A percentile compares a stretch with the other conserved stretches of the same genome.
Conservation (phyloP, 73 alveolate species). For the Paramecium sonneborni region DNA sequence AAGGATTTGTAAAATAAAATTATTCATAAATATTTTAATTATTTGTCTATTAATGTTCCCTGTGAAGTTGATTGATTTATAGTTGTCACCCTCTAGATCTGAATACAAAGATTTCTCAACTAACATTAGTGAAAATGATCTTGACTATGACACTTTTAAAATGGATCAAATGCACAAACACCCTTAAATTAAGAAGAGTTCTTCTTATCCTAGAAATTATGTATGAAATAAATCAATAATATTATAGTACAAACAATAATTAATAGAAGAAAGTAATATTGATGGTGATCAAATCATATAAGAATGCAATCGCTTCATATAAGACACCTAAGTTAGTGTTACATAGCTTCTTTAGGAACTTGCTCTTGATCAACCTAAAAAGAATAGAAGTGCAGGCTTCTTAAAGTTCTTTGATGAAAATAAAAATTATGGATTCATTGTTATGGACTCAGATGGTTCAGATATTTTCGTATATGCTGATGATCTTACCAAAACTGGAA, state of each 20-base stretch:
- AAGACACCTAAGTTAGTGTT: background rate
- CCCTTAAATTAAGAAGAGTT: slow-evolving; percentile 52
- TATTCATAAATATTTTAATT: slow-evolving; percentile 37
- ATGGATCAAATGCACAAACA: background rate
- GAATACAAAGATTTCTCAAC: slow-evolving; percentile 43
- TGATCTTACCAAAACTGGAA: slow-evolving; percentile 73
- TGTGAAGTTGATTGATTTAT: slow-evolving; percentile 25
- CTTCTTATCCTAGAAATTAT: slow-evolving; percentile 42
- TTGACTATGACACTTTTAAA: slow-evolving; percentile 12
- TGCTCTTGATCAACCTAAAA: slow-evolving; percentile 2
- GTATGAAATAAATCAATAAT: background rate
- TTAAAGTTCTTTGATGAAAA: slow-evolving; percentile 83
- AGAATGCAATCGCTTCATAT: slow-evolving; percentile 39
- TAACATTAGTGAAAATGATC: slow-evolving; percentile 34
- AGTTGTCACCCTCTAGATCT: slow-evolving; percentile 16
- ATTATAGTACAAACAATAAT: background rate
- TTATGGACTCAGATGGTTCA: slow-evolving; percentile 79
- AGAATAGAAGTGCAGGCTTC: slow-evolving; percentile 66
- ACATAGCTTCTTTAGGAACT: background rate
- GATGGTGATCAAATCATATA: slow-evolving; percentile 45
- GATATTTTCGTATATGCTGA: slow-evolving; percentile 84
- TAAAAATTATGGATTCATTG: slow-evolving; percentile 83
- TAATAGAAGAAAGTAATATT: slow-evolving; percentile 37
- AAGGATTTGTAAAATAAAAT: slow-evolving; percentile 21
- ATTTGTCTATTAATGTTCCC: slow-evolving; percentile 49